These are phyloP conservation scores for Fusarium solani-melongenae DNA, from an alignment of 2,329 filamentous ascomycete genomes.

Conservation along the genomic window DNA sequence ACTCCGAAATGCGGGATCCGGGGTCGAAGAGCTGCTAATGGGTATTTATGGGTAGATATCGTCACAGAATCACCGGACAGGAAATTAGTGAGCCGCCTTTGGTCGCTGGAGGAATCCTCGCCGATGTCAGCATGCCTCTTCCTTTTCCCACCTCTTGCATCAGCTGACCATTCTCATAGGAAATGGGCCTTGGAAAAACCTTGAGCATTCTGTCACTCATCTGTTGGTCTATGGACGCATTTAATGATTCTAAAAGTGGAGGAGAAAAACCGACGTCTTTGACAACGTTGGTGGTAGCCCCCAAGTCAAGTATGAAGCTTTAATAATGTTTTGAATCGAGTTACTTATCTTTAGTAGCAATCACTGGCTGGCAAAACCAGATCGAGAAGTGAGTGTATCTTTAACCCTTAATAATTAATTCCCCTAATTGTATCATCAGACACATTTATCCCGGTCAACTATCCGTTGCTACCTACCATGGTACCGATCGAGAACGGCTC, in stretches of 20 bases:
- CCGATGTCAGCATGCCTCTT: not conserved
- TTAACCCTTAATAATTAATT: not conserved
- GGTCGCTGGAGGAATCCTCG: not conserved
- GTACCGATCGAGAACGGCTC: not conserved
- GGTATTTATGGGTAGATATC: not conserved
- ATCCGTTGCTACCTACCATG: not conserved
- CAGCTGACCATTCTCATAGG: slow-evolving; percentile 18
- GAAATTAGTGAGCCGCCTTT: rapidly evolving
- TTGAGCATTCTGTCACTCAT: slow-evolving; percentile 45
- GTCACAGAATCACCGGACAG: not conserved
- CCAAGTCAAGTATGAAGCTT: slow-evolving; percentile 12
- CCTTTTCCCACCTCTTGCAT: too few relatives aligned
- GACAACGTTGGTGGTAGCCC: slow-evolving; percentile 30
- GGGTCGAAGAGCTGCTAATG: not conserved
- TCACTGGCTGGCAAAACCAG: slow-evolving; percentile 42
- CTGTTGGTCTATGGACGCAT: slow-evolving; percentile 37
- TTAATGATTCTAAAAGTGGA: not conserved
- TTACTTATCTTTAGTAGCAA: slow-evolving; percentile 40
- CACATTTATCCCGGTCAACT: not conserved
- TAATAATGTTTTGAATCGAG: rapidly evolving
- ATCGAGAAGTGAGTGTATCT: not conserved
- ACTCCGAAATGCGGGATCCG: rapidly evolving
- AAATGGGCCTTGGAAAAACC: slow-evolving; percentile 52
- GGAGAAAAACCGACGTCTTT: slow-evolving; percentile 26
- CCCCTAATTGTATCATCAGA: not conserved